These are phyloP conservation scores for Ascochyta clinopodiicola DNA, from an alignment of 2,329 filamentous ascomycete species.

Conservation along the genomic window DNA sequence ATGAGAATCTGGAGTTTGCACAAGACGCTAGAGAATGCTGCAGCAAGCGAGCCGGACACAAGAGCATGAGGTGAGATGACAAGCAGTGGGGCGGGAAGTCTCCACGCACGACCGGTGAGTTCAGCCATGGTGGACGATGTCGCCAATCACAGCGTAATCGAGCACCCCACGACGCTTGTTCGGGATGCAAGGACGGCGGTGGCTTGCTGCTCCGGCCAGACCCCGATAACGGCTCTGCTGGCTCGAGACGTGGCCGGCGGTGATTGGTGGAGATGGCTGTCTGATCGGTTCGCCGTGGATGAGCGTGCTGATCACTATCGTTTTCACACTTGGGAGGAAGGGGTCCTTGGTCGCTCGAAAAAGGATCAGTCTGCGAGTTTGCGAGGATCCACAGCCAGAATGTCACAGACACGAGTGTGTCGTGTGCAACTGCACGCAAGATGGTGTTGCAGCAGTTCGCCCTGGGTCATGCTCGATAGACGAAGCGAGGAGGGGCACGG, in stretches of 20 bases:
- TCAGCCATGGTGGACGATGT: constrained; percentile 11
- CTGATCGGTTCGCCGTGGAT: constrained; percentile 37
- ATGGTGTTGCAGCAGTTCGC: constrained; percentile 24
- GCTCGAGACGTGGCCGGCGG: constrained; percentile 45
- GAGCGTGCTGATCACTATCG: constrained; percentile 21
- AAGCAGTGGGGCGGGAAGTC: constrained; percentile 29
- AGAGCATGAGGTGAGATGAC: constrained; percentile 31
- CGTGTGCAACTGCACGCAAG: constrained; percentile 33
- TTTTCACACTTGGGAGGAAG: constrained; percentile 4
- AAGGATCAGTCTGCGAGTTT: not conserved
- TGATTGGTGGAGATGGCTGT: constrained; percentile 44
- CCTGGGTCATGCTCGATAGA: constrained; percentile 29
- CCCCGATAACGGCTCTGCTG: constrained; percentile 49
- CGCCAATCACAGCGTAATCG: constrained; percentile 33
- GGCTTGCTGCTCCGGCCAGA: constrained; percentile 40
- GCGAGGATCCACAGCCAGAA: constrained; percentile 1
- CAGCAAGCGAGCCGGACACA: constrained; percentile 33
- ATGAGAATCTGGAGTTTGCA: constrained; percentile 34
- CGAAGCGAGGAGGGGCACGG: constrained; percentile 25
- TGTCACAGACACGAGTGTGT: constrained; percentile 16
- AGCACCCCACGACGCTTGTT: constrained; percentile 34
- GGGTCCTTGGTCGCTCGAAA: not conserved
- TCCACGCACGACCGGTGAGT: constrained; percentile 37
- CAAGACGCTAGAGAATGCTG: constrained; percentile 43
- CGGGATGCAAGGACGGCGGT: constrained; percentile 45